These are phyloP conservation scores for Delonix regia DNA, from an alignment of 306 rosid species.

Conservation along the genomic window DNA sequence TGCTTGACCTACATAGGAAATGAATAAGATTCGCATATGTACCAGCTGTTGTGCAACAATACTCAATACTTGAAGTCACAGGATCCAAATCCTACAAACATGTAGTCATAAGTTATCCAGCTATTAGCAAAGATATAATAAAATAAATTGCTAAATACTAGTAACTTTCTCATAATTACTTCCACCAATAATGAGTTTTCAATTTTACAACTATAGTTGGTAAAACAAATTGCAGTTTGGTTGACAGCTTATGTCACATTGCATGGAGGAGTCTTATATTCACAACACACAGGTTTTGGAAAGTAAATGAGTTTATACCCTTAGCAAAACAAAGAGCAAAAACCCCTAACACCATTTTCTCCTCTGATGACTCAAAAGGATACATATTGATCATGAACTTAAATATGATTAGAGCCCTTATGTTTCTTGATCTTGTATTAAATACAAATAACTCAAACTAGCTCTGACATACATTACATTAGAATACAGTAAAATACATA, in stretches of 20 bases:
- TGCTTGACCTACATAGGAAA: slow-evolving; percentile 21
- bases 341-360: not conserved
- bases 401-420: not conserved
- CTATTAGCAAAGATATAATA: slow-evolving; percentile 18
- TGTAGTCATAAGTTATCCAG: slow-evolving; percentile 26
- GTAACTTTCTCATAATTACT: slow-evolving; percentile 11
- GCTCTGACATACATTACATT: not conserved
- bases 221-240: not conserved
- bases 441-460: not conserved
- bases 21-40: slow-evolving; percentile 43
- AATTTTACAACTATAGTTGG: slow-evolving; percentile 10
- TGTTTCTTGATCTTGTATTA: not conserved
- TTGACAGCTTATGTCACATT: not conserved
- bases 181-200: not conserved
- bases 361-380: not conserved
- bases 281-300: not conserved
- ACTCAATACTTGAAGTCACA: slow-evolving; percentile 71
- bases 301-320: not conserved
- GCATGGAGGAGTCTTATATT: not conserved
- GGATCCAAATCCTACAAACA: slow-evolving; percentile 79
- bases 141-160: not conserved
- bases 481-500: not conserved
- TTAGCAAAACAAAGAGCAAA: not conserved
- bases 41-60: slow-evolving; percentile 93
- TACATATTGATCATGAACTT: not conserved